Base-by-base conservation (phyloP, 345 rosid species). In the Eucalyptus caleyi region DNA sequence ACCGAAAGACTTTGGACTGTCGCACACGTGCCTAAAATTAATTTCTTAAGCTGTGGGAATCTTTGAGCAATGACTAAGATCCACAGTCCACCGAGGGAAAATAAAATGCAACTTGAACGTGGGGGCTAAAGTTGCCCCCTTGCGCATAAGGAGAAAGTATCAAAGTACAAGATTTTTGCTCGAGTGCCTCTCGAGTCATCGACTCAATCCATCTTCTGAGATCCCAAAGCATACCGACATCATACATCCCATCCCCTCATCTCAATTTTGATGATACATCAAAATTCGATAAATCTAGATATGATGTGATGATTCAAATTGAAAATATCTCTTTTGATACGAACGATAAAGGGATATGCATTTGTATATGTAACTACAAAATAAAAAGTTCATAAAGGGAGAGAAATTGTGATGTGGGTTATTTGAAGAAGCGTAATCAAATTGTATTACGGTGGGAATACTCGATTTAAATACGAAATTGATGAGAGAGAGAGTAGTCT, bases 281-380 rank as follows among this genome's bases (percentile, higher is more conserved):
- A 6, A 77, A 10, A 32, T 32, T 67, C 6, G 6, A 67, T 16
- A 67, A 16, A 16, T 32, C 2, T 26, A 5, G 8, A 11, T 19
- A 72, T 0, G 45, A 37, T 0, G 5, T 0, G 8, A 10, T 11
- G 3, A 8, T 6, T 40, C 13, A 23, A 21, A 77, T 21, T 7
- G 16, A 40, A 26, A 21, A 23, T 4, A 69, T 34, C 26, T 72
- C 2, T 2, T 19, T 37, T 2, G 9, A 5, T 21, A 1, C 16
- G 2, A 72, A 19, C 2, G 4, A 72, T 11, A 72, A 72, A 37
- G 11, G 37, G 16, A 6, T 6, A 11, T 15, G 30, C 23, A 40
- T 42, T 5, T 23, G 86, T 3, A 34, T 45, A 23, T 13, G 32
- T 60, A 60, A 1, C 16, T 11, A 62, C 32, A 12, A 13, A 62